Percentiles rank a stretch among this genome's conserved stretches.
phyloP scores from a whole-genome alignment of 1,284 basidiomycete species.

The Fomitopsis betulina region DNA sequence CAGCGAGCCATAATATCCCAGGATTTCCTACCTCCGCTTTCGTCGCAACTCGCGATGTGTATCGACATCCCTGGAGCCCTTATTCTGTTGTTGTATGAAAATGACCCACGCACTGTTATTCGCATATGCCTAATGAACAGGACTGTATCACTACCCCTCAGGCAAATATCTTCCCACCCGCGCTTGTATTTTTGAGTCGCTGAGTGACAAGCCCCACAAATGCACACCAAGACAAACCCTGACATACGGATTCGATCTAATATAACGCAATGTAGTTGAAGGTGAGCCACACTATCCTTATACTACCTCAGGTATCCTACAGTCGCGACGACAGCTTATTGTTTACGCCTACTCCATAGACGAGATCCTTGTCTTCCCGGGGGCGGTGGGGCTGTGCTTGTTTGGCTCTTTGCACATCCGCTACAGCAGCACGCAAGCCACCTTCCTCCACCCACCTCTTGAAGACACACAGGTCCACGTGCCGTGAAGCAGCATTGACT shows the following conservation, averaged over 20 bases:
- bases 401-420: conserved; percentile 36
- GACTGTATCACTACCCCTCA: too few species aligned
- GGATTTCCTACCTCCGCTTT: not conserved
- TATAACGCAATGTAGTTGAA: too few species aligned
- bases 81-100: not conserved
- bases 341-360: not conserved
- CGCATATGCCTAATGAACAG: too few species aligned
- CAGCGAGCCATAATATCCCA: not conserved
- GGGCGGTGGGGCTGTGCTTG: conserved; percentile 1
- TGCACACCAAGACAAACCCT: too few species aligned
- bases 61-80: not conserved
- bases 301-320: not conserved
- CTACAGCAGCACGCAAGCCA: conserved; percentile 36
- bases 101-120: too few species aligned
- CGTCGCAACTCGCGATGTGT: too few species aligned
- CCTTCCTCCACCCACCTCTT: conserved; percentile 54
- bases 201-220: too few species aligned
- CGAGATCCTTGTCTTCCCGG: not conserved
- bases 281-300: not conserved
- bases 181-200: too few species aligned
- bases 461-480: conserved; percentile 49
- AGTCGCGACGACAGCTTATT: not conserved
- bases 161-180: too few species aligned
- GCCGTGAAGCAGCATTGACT: conserved; percentile 26
- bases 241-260: too few species aligned